Evolutionary conservation across 2,329 filamentous ascomycete species (phyloP).

Genomic region (Curvularia spicifera): DNA sequence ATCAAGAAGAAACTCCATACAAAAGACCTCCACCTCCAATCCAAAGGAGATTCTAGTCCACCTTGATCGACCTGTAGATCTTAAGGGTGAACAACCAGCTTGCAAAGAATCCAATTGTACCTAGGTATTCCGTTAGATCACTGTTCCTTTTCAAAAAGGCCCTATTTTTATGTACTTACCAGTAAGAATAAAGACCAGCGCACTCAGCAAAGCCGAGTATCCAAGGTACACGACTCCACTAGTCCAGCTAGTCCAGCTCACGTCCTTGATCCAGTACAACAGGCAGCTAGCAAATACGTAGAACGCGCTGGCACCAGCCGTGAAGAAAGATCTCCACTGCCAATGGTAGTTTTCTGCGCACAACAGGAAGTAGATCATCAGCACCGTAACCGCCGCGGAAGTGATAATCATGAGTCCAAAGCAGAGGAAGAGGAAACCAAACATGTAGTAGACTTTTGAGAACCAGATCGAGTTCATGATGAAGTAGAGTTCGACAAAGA

Average conservation of each 20-base stretch:
- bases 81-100: slow-evolving; percentile 93
- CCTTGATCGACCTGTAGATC: slow-evolving; percentile 98
- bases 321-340: slow-evolving; percentile 96
- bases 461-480: slow-evolving; percentile 99
- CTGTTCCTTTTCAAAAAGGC: not conserved
- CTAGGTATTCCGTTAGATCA: slow-evolving; percentile 55
- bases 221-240: slow-evolving; percentile 91
- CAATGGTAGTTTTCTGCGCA: slow-evolving; percentile 98
- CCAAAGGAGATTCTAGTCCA: slow-evolving; percentile 67
- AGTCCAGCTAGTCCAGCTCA: slow-evolving; percentile 83
- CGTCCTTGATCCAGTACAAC: slow-evolving; percentile 86
- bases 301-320: slow-evolving; percentile 84
- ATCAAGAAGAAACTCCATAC: not conserved
- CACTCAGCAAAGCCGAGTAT: slow-evolving; percentile 87
- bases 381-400: slow-evolving; percentile 85
- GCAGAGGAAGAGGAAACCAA: slow-evolving; percentile 97
- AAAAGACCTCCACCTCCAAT: not conserved
- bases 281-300: slow-evolving; percentile 94
- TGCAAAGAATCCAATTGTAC: slow-evolving; percentile 92
- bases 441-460: slow-evolving; percentile 99
- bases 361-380: slow-evolving; percentile 95
- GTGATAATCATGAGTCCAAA: slow-evolving; percentile 98
- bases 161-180: slow-evolving; percentile 64
- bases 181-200: slow-evolving; percentile 90
- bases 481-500: slow-evolving; percentile 98